Evolutionary conservation across 2,329 filamentous ascomycete genomes (phyloP).

Genomic region (Neospermospora avenae): DNA sequence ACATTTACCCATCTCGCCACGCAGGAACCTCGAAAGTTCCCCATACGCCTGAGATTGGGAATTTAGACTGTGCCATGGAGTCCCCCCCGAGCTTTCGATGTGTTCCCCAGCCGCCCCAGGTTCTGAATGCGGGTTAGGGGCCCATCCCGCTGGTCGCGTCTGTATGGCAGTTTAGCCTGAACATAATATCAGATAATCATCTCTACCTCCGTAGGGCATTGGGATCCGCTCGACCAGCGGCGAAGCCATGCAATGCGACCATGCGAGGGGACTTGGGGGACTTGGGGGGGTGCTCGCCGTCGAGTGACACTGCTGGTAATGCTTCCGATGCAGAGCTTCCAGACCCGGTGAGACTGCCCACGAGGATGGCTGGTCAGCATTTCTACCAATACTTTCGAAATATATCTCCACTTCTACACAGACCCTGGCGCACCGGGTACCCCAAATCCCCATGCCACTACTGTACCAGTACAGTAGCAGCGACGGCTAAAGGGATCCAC

Average conservation of each 20-base stretch:
- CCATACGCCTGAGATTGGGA: not conserved
- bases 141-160: not conserved
- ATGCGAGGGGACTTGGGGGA: not conserved
- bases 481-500: conserved; percentile 6
- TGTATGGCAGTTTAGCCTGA: conserved; percentile 9
- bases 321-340: no score
- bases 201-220: no score
- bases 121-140: not conserved
- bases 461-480: no score
- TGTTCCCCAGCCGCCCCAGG: not conserved
- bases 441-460: not conserved
- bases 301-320: no score
- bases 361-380: no score
- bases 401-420: not conserved
- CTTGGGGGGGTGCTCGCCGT: no score
- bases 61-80: not conserved
- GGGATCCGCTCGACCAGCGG: conserved; percentile 1
- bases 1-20: conserved; percentile 7
- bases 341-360: no score
- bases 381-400: not conserved
- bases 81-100: not conserved
- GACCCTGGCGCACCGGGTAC: not conserved
- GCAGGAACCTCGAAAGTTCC: not conserved
- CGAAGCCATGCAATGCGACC: not conserved
- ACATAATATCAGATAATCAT: not conserved